Evolutionary conservation across 768 basidiomycete species (phyloP), one percentile per base, ranked within the genome.

Genomic region (Kwoniella botswanensis): DNA sequence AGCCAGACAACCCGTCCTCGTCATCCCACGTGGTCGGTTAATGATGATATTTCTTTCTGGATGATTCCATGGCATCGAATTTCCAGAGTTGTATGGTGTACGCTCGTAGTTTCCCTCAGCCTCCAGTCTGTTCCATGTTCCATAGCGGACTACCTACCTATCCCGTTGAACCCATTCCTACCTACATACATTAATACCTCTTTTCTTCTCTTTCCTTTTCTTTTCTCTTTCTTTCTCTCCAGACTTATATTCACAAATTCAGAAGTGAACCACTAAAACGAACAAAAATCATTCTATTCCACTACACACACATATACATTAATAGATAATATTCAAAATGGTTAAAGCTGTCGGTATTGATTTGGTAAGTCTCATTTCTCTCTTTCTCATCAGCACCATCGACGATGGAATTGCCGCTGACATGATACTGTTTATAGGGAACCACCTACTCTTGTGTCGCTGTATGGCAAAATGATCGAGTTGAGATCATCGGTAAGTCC

Each of bases 391-490:
- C 62, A 59, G 35, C 50, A 22, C 2, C 52, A 43, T 65, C 17
- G 15, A 41, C 13, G 17, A 35, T 15, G 57, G 18, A 59, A 42
- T 70, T 56, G 72, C 60, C 63, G 65, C 59, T 71, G 61, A 70
- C 63, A 12, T 29, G 18, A 22, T 56, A 6, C 15, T 21, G 22
- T 65, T 22, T 4, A 41, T 59, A 72, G 79, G 94, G 95, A 79
- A 97, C 95, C 74, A 98, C 95, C 77, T 98, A 98, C 90, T 96
- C 94, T 59, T 98, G 95, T 85, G 96, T 98, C 79, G 96, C 94
- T 87, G 94, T 98, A 82, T 98, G 95, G 95, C 93, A 96, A 89
- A 94, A 97, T 86, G 96, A 98, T 89, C 94, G 96, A 82, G 95
- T 98, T 81, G 95, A 98, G 86, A 98, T 98, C 87, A 98, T 98